Evolutionary conservation across 1,284 basidiomycete species (phyloP).

Genomic region (Pseudozyma tsukubaensis): DNA sequence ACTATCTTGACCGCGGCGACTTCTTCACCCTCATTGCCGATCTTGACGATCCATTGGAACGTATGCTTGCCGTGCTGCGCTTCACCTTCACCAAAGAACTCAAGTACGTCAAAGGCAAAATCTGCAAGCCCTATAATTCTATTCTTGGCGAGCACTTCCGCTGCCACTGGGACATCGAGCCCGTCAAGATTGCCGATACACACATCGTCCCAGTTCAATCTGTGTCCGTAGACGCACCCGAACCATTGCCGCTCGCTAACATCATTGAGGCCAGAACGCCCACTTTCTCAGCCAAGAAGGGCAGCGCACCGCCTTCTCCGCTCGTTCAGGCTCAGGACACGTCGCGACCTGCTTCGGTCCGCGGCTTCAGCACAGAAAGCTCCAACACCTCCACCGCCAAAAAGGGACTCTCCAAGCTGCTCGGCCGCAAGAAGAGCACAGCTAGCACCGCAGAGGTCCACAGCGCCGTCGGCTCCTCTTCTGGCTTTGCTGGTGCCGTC

Average conservation of each 20-base stretch:
- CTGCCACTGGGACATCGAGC: slow-evolving; percentile 65
- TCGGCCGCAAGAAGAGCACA: slow-evolving; percentile 46
- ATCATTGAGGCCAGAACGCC: slow-evolving; percentile 28
- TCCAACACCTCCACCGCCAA: slow-evolving; percentile 29
- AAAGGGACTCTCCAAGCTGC: slow-evolving; percentile 47
- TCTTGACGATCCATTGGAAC: slow-evolving; percentile 86
- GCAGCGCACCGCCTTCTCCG: slow-evolving; percentile 39
- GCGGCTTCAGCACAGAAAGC: slow-evolving; percentile 28
- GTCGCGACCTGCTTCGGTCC: slow-evolving; percentile 41
- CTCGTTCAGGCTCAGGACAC: slow-evolving; percentile 38
- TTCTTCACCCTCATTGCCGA: slow-evolving; percentile 87
- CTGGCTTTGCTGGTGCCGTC: slow-evolving; percentile 6
- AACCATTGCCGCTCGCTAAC: slow-evolving; percentile 32
- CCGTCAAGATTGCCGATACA: slow-evolving; percentile 43
- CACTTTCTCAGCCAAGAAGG: slow-evolving; percentile 29
- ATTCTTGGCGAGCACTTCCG: slow-evolving; percentile 66
- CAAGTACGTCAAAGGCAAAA: slow-evolving; percentile 85
- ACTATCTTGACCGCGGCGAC: slow-evolving; percentile 92
- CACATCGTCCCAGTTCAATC: slow-evolving; percentile 51
- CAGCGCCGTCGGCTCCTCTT: slow-evolving; percentile 11
- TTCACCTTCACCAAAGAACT: slow-evolving; percentile 92
- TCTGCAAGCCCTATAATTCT: slow-evolving; percentile 87
- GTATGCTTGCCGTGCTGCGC: slow-evolving; percentile 88
- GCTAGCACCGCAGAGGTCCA: slow-evolving; percentile 23
- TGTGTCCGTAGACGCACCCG: slow-evolving; percentile 27